Base-by-base conservation (phyloP, 352 stramenopile species). In the Hyaloperonospora arabidopsidis region DNA sequence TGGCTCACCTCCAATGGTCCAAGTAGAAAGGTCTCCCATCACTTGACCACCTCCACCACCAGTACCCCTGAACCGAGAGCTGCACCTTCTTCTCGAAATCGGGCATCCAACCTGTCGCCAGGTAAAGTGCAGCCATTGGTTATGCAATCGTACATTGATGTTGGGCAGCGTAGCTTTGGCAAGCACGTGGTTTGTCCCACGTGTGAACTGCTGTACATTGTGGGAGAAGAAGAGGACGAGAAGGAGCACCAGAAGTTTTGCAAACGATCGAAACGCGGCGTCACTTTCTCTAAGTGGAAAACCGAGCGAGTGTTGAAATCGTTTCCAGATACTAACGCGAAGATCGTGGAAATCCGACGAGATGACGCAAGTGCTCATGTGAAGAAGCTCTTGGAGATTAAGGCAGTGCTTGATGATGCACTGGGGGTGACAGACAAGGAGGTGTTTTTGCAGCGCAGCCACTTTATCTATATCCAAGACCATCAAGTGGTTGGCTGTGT, bases 321-420 rank as follows among this genome's bases (percentile, higher is more conserved):
- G 4, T 84, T 87, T 45, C 23, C 65, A 0, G 67, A 83, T 12
- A 56, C 65, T 13, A 49, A 62, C 36, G 76, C 63, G 17, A 69
- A 76, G 19, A 77, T 89, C 19, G 55, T 92, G 15, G 81, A 92
- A 50, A 77, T 92, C 21, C 72, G 77, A 48, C 32, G 38, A 1
- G 65, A 74, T 14, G 80, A 91, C 48, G 41, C 74, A 1, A 61
- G 49, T n/a, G 52, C 70, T 13, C 77, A 86, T 25, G 62, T 89
- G 1, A 85, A 84, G 54, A 89, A 89, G 57, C 58, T 92, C 35
- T 43, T 86, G 48, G 75, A 92, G 56, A 62, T 89, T 29, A 89
- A 92, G 43, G 35, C 52, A 6, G 36, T 87, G 36, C 67, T 92
- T 28, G 81, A 92, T 46, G 76, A 92, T 15, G 77, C 74, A 6